These are phyloP conservation scores for Singerocomus rubriflavus DNA, from an alignment of 1,284 basidiomycete species.

Conservation along the genomic window DNA sequence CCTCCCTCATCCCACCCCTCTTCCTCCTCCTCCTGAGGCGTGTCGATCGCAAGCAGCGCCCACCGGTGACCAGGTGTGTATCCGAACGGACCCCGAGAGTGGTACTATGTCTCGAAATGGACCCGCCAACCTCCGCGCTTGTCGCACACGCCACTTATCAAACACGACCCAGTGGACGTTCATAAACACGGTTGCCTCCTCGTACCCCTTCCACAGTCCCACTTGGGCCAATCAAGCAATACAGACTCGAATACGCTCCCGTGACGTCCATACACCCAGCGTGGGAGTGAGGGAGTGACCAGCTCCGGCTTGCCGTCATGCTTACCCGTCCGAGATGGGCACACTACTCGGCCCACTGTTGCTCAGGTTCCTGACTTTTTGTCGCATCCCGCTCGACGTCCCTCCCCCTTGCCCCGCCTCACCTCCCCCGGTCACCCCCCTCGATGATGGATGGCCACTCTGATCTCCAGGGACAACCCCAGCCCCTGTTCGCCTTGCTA, in stretches of 20 bases:
- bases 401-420: conserved; percentile 21
- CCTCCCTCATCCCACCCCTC: too few species aligned
- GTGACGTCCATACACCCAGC: conserved; percentile 13
- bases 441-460: conserved; percentile 20
- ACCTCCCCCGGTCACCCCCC: conserved; percentile 19
- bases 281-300: conserved; percentile 25
- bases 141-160: conserved; percentile 35
- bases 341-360: conserved; percentile 31
- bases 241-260: conserved; percentile 1
- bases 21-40: too few species aligned
- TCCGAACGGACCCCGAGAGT: too few species aligned
- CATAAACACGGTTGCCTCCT: neutral
- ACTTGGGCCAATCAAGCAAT: neutral
- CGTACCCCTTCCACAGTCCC: neutral
- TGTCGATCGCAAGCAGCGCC: too few species aligned
- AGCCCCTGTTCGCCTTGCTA: conserved; percentile 64
- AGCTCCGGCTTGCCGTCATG: conserved; percentile 22
- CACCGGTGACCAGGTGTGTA: too few species aligned
- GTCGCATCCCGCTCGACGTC: conserved; percentile 33
- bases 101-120: conserved; percentile 30
- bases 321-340: conserved; percentile 22
- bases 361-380: conserved; percentile 45
- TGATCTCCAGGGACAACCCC: conserved; percentile 40
- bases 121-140: conserved; percentile 31
- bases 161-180: conserved; percentile 7